These are phyloP conservation scores for Ulota crispa DNA, from an alignment of 225 moss, liverwort and hornwort species.

Conservation along the genomic window DNA sequence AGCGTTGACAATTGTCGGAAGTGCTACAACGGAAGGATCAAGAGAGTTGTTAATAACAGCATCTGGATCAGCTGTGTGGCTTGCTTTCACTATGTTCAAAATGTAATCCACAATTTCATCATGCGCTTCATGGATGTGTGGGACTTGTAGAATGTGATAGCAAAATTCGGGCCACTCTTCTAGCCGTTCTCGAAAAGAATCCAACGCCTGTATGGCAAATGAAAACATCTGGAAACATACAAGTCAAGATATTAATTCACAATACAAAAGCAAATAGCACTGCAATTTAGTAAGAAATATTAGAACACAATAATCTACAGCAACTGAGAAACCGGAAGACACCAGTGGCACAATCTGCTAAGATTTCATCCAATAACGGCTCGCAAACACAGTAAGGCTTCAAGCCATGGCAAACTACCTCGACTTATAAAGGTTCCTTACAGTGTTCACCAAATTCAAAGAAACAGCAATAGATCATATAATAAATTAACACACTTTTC, in stretches of 20 bases:
- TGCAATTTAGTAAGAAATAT: not conserved
- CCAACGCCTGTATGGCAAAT: conserved; percentile 73
- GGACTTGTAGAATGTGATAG: conserved; percentile 85
- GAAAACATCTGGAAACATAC: conserved; percentile 74
- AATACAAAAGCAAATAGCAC: not conserved
- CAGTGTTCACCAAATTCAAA: not conserved
- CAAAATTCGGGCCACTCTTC: conserved; percentile 90
- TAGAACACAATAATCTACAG: not conserved
- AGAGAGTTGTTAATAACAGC: conserved; percentile 36
- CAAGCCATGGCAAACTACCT: not conserved
- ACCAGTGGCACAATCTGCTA: conserved; percentile 11
- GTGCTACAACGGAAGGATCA: conserved; percentile 62
- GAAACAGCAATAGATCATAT: not conserved
- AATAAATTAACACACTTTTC: not conserved
- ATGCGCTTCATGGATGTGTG: conserved; percentile 74
- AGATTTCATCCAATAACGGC: not conserved
- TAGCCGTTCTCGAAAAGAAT: conserved; percentile 75
- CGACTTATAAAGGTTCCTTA: not conserved
- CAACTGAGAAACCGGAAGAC: conserved; percentile 11
- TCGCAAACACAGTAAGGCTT: not conserved
- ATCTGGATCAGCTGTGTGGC: conserved; percentile 48
- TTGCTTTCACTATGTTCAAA: conserved; percentile 44
- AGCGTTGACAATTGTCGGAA: conserved; percentile 46
- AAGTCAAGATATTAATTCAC: conserved; percentile 9
- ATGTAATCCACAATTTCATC: conserved; percentile 65